Base-by-base conservation (phyloP, 306 rosid genomes). In the Casuarina cunninghamiana region DNA sequence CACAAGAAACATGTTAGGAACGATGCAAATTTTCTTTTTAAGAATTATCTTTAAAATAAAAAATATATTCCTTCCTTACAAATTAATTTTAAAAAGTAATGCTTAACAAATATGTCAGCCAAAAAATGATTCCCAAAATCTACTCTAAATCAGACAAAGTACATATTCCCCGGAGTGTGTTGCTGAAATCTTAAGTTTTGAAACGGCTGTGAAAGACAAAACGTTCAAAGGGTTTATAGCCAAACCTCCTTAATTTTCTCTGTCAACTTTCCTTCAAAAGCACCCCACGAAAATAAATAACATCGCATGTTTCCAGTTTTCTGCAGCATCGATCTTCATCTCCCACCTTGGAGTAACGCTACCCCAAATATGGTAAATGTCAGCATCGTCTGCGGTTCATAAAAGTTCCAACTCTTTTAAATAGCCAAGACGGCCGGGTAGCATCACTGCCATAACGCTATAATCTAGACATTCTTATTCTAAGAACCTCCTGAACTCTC, bases 401-500 rank as follows among this genome's bases (percentile, higher is more conserved):
- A 65, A 66, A 66, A 41, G 35, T 66, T 66, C 32, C 48, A 66
- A 41, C 49, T 3, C 70, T 5, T 39, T 39, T 39, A 39, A 17
- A 44, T 16, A 66, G 71, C 71, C 71, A 66, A 66, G 49, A 66
- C 71, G 26, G 71, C 46, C 71, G 11, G 45, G 32, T 39, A 41
- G 69, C n/a, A 4, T 62, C 44, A 37, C 44, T 17, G 6, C n/a
- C 49, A 17, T 38, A 48, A 15, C 48, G 41, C 35, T 41, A 8
- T 9, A 66, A 66, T 66, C 71, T 39, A 66, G 49, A 66, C 71
- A 66, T 66, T 66, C 35, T 66, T 66, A 17, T 66, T 66, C 71
- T 41, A 66, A 66, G 32, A 58, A 58, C 32, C 21, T 17, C 15
- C 15, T 8, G 10, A 66, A 38, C 71, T 66, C 39, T 39, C 10